phyloP scores from a whole-genome alignment of 768 basidiomycete species.

The Lactifluus hygrophoroides region DNA sequence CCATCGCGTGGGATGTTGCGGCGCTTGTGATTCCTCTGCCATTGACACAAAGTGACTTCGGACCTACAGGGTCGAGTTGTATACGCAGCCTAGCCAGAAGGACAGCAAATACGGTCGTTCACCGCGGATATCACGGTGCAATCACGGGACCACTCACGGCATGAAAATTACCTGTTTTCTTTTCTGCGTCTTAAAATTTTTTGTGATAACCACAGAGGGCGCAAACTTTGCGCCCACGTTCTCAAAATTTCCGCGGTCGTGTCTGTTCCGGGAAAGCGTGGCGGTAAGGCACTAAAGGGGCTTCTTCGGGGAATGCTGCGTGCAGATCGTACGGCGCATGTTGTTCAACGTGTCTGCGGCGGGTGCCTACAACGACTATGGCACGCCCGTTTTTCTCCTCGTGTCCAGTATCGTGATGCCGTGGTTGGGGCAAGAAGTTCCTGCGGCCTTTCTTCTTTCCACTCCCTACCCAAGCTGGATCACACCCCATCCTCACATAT shows the following conservation, averaged over 20 bases:
- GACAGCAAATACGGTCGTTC: background rate
- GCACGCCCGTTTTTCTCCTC: too few relatives aligned
- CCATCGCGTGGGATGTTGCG: background rate
- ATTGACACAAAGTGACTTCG: background rate
- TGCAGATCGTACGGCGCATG: background rate
- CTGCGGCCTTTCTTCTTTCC: background rate
- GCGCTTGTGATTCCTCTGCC: background rate
- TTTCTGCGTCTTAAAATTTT: background rate
- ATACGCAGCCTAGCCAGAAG: background rate
- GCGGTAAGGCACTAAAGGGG: background rate
- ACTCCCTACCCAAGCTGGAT: background rate
- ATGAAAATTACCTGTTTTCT: too few relatives aligned
- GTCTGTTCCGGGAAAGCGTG: background rate
- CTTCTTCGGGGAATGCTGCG: background rate
- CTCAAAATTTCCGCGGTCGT: background rate
- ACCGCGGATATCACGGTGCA: slow-evolving; percentile 9
- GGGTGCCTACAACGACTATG: too few relatives aligned
- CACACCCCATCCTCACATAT: background rate
- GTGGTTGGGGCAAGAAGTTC: background rate
- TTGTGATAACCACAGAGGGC: background rate
- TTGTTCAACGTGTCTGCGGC: background rate
- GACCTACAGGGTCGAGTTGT: background rate
- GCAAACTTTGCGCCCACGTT: background rate
- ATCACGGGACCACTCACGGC: background rate
- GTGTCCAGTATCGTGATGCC: too few relatives aligned